These are phyloP conservation scores for Zanthoxylum bungeanum DNA, from an alignment of 345 rosid genomes.

Conservation along the genomic window DNA sequence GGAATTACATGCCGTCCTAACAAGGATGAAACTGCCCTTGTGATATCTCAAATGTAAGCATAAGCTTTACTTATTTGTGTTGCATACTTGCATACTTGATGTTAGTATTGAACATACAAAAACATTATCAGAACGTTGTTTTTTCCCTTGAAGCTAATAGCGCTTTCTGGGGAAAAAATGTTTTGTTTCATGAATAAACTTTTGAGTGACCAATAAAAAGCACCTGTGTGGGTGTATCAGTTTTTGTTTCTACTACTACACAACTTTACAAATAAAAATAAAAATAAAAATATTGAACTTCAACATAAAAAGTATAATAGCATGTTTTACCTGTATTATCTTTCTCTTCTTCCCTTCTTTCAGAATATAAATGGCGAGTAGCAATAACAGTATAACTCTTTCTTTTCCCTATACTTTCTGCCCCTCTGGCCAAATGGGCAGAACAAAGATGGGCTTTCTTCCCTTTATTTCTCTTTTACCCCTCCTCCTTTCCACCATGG, in stretches of 20 bases:
- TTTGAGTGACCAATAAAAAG: neutral
- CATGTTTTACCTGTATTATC: neutral
- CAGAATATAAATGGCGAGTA: neutral
- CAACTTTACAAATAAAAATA: neutral
- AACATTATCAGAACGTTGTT: too few species aligned
- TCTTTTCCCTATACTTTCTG: neutral
- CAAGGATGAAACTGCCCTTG: slow-evolving; percentile 63
- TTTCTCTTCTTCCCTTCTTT: neutral
- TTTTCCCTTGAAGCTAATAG: too few species aligned
- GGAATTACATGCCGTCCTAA: slow-evolving; percentile 79
- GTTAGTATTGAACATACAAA: neutral
- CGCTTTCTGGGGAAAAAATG: too few species aligned
- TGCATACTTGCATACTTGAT: too few species aligned
- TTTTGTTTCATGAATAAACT: neutral
- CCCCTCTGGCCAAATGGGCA: neutral
- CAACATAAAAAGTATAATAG: neutral
- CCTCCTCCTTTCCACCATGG: neutral
- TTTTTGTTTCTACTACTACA: neutral
- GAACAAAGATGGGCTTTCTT: neutral
- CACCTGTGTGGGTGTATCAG: neutral
- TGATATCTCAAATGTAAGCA: slow-evolving; percentile 87
- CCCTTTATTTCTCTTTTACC: neutral
- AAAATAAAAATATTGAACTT: neutral
- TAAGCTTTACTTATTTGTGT: too few species aligned
- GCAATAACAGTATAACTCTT: neutral